Evolutionary conservation across 257 asterid species (phyloP).

Genomic region (Solanum ossicruentum): DNA sequence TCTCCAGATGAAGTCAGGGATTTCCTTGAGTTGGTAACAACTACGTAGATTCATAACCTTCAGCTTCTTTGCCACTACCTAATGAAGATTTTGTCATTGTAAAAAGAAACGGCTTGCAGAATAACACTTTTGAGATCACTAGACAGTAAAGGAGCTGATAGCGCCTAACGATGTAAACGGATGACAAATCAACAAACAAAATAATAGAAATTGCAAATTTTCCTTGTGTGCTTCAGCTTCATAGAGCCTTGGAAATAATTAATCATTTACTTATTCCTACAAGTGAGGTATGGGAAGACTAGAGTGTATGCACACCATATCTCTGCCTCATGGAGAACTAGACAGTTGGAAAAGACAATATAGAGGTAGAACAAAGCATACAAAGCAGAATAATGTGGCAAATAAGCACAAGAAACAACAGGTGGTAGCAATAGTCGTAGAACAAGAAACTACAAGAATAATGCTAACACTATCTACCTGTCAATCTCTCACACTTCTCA

Average conservation of each 20-base stretch:
- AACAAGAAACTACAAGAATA: not conserved
- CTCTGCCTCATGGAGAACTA: not conserved
- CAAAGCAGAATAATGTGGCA: not conserved
- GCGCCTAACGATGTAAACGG: not conserved
- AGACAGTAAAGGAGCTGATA: not conserved
- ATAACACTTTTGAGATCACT: not conserved
- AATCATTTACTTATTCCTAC: not conserved
- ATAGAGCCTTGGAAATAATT: not conserved
- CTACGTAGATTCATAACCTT: slow-evolving; percentile 11
- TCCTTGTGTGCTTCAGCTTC: not conserved
- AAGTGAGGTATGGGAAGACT: not conserved
- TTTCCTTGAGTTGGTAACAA: slow-evolving; percentile 2
- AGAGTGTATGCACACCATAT: not conserved
- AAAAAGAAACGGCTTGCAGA: not conserved
- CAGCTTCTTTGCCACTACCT: slow-evolving; percentile 12
- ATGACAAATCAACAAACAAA: not conserved
- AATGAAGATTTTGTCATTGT: not conserved
- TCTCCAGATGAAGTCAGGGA: slow-evolving; percentile 17
- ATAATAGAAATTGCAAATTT: not conserved
- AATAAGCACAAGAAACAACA: not conserved
- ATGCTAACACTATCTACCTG: not conserved
- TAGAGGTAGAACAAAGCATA: not conserved
- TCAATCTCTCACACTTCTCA: not conserved
- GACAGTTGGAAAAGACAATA: not conserved
- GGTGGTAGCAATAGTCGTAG: not conserved